Conservation (phyloP, 345 rosid species). For the Citrus trifoliata region DNA sequence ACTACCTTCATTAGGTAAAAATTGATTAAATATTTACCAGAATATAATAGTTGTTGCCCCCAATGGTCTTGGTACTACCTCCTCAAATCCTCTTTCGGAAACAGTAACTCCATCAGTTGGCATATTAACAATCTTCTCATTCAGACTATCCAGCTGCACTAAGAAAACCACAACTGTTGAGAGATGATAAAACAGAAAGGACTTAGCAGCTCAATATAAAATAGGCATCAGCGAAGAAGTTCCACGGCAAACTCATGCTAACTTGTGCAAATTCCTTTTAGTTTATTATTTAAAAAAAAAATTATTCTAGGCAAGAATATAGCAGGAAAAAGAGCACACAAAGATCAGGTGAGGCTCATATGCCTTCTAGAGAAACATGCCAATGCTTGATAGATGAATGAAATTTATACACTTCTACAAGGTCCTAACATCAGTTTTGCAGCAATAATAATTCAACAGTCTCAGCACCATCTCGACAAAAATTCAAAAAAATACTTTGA, state of each 20-base stretch:
- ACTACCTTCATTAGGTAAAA: slow-evolving; percentile 13
- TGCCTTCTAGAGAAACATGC: not conserved
- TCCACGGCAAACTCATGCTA: not conserved
- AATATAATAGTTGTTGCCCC: not conserved
- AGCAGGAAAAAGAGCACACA: not conserved
- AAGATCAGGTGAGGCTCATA: not conserved
- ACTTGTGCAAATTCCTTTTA: not conserved
- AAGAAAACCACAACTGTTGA: slow-evolving; percentile 8
- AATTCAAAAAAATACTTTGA: not conserved
- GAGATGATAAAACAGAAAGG: not conserved
- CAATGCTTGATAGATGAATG: not conserved
- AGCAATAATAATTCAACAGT: not conserved
- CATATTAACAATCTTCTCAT: slow-evolving; percentile 58
- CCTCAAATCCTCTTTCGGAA: slow-evolving; percentile 30
- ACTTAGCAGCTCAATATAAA: not conserved
- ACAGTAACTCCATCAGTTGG: slow-evolving; percentile 24
- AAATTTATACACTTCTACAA: slow-evolving; percentile 1
- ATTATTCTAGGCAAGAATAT: not conserved
- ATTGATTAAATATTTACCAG: slow-evolving; percentile 2
- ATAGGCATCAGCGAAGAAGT: not conserved
- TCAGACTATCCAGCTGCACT: slow-evolving; percentile 76
- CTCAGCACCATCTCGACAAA: slow-evolving; percentile 3
- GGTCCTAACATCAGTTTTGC: not conserved
- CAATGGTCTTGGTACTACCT: slow-evolving; percentile 13
- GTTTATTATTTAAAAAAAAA: not conserved